Base-by-base conservation (phyloP, 1,139 yeast species). In the Schizosaccharomyces versatilis region DNA sequence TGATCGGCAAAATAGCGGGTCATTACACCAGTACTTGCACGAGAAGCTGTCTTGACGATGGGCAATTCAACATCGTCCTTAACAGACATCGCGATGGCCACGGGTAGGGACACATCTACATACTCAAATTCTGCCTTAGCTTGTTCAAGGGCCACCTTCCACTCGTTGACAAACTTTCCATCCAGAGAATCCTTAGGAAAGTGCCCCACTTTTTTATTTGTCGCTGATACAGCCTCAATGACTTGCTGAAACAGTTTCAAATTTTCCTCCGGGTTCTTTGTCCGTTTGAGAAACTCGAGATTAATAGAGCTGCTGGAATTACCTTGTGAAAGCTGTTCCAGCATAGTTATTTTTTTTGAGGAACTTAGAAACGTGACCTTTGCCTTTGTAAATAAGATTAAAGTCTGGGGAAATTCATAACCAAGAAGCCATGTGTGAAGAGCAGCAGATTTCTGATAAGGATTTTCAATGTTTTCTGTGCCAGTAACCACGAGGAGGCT, bases 341-440 rank as follows among this genome's bases (percentile, higher is more conserved):
- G 41, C 41, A 49, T 38, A 14, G 19, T 36, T 6, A 38, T 24
- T 38, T 57, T 57, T 47, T 52, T 58, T 55, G 80, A 81, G 41
- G 93, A 80, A 0, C 97, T 88, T 58, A 88, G 74, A 57, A 90
- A 72, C 14, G 78, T 69, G 53, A 80, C 71, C 62, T 78, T 78
- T 51, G 76, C 76, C 56, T 75, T 73, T 6, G 84, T 76, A 58
- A 88, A 70, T 54, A 75, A 78, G 57, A 90, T 69, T 49, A 80
- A 80, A 1, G 97, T 86, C 57, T 94, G 93, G 24, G 95, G 94
- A 65, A 90, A 88, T 66, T 93, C 97, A 66, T 88, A 90, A 6
- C 97, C 96, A 57, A 90, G 71, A 57, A 90, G 71, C 97, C 97
- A 90, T 17, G 54, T 57, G 66, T 88, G 97, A 53, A 88, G 69